Evolutionary conservation across 1,139 yeast species (phyloP), one percentile per base, ranked within the genome.

Genomic region (Lodderomyces jiufengensis): DNA sequence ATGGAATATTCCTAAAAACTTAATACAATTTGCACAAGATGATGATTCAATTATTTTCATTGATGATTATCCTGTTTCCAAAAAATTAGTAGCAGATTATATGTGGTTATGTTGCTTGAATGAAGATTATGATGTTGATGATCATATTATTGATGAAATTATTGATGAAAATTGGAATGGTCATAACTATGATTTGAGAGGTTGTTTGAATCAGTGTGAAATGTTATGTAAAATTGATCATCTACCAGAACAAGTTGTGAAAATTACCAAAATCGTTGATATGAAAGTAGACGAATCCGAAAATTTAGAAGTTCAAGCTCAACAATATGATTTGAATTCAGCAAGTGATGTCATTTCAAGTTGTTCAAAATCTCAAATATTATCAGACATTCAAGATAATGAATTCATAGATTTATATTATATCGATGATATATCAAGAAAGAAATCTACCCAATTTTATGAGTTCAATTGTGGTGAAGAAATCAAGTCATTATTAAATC

Each of bases 181-280:
- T 1, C 49, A 53, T 29, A 46, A 61, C 9, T 52, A 54, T 30
- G 94, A 85, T 52, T 52, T 86, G 13, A 62, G 95, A 33, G 66
- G 64, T 39, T 65, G 76, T 18, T 54, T 86, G 9, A 64, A 71
- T 52, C 61, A 65, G 5, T 62, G 83, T 27, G 94, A 86, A 51
- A 67, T 74, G 43, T 46, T 78, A 45, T 80, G 84, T 46, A 74
- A 69, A 36, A 36, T 26, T 3, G 14, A 20, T 4, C 12, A 14
- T 16, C 11, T 11, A 9, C 29, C 24, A 23, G 32, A 25, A 21
- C 13, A 10, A 6, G 25, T 34, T 6, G 16, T 22, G 8, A 24
- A 28, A 12, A 32, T 29, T 5, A 32, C 18, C 11, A 27, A 11
- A 10, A 9, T 12, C 5, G 4, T 8, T 7, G 10, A 20, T 2